phyloP scores from a whole-genome alignment of 2,329 filamentous ascomycete species.

The Acephala macrosclerotiorum region DNA sequence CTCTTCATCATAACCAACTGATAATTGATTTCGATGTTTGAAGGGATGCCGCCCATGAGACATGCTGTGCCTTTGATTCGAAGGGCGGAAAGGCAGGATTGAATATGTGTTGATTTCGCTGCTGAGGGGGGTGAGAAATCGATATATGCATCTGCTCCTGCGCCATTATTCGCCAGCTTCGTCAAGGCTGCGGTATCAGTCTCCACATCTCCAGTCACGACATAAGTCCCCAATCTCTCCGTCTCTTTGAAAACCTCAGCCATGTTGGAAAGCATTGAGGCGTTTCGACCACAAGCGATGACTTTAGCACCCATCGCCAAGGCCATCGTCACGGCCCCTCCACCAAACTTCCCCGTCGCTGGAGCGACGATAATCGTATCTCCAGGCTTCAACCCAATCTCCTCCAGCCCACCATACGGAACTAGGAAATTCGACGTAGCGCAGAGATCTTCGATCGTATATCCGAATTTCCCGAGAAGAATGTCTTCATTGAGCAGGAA shows the following conservation, averaged over 20 bases:
- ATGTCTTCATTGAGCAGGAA: constrained; percentile 44
- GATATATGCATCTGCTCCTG: constrained; percentile 26
- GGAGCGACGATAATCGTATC: constrained; percentile 55
- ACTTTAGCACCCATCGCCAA: constrained; percentile 57
- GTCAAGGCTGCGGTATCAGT: constrained; percentile 16
- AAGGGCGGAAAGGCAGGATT: constrained; percentile 19
- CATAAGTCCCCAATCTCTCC: constrained; percentile 11
- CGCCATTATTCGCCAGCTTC: constrained; percentile 14
- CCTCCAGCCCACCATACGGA: constrained; percentile 53
- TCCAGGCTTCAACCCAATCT: constrained; percentile 51
- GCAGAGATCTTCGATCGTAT: constrained; percentile 17
- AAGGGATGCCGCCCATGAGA: constrained; percentile 27
- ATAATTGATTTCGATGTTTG: constrained; percentile 23
- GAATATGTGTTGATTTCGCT: constrained; percentile 19
- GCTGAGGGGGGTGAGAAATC: constrained; percentile 29
- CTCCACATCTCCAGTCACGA: constrained; percentile 19
- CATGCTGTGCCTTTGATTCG: constrained; percentile 15
- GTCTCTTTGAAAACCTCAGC: neutral
- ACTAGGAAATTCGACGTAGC: constrained; percentile 42
- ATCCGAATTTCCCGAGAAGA: constrained; percentile 34
- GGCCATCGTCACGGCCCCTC: constrained; percentile 52
- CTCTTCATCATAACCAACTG: constrained; percentile 22
- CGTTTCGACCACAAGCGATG: constrained; percentile 56
- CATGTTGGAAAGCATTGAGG: constrained; percentile 39
- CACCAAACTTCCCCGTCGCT: constrained; percentile 55